Evolutionary conservation across 306 rosid genomes (phyloP).

Genomic region (Vigna unguiculata): DNA sequence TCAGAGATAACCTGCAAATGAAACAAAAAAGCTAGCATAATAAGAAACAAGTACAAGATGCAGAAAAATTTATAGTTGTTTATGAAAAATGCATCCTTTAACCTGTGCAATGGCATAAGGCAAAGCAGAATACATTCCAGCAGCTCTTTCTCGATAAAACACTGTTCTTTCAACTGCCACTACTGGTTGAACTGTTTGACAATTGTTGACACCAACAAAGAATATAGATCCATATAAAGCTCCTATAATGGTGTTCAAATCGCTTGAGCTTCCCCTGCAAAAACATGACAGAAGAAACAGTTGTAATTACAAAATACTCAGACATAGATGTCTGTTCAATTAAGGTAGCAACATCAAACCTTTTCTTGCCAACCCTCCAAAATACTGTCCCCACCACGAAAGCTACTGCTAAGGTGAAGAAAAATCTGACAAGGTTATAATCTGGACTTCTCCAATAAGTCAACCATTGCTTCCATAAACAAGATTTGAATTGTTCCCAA

Average conservation of each 20-base stretch:
- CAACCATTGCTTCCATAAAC: conserved; percentile 94
- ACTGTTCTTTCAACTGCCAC: conserved; percentile 84
- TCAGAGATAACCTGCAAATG: conserved; percentile 73
- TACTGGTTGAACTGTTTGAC: conserved; percentile 87
- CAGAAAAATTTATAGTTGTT: neutral
- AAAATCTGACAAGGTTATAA: conserved; percentile 84
- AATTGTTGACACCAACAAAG: conserved; percentile 83
- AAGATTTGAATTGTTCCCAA: conserved; percentile 77
- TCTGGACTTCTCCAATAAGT: conserved; percentile 97
- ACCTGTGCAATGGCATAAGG: conserved; percentile 95
- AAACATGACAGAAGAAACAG: conserved; percentile 9
- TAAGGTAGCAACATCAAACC: conserved; percentile 49
- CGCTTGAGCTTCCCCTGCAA: conserved; percentile 58
- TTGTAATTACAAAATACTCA: conserved; percentile 4
- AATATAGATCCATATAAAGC: conserved; percentile 81
- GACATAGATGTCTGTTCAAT: neutral
- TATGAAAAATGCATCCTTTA: neutral
- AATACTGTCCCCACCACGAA: conserved; percentile 83
- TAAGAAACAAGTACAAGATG: neutral
- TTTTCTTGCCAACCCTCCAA: conserved; percentile 81
- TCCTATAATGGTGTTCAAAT: conserved; percentile 70
- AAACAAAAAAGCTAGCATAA: conserved; percentile 25
- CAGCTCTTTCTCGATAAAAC: conserved; percentile 89
- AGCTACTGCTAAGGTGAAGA: conserved; percentile 77
- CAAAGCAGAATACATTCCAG: conserved; percentile 91